Evolutionary conservation across 2,329 filamentous ascomycete genomes (phyloP), one percentile per base, ranked within the genome.

Genomic region (Colletotrichum musae): DNA sequence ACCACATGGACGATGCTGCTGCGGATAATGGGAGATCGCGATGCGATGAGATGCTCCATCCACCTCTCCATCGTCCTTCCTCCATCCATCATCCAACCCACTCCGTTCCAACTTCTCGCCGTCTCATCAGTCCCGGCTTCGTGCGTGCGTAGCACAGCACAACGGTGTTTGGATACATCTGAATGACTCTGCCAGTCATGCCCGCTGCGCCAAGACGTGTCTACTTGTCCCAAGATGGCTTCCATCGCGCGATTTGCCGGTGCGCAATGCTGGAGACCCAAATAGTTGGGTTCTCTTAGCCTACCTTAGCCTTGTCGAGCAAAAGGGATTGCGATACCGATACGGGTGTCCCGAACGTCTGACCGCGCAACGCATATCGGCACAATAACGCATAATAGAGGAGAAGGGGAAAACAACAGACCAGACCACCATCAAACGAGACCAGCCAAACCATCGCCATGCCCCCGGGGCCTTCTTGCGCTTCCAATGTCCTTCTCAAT

Each of bases 181-280:
- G 63, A 66, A 66, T 66, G 63, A 66, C 63, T 66, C 62, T 60
- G 51, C 66, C 51, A 58, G 28, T 69, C 62, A 54, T 59, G 43
- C 50, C 52, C 26, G 47, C 26, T 32, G 43, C 62, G 56, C 57
- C 51, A 53, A 64, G 51, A 41, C 53, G 26, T 36, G 26, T 43
- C 18, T 36, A 12, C 32, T 45, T 69, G 56, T 65, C 66, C 66
- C 50, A 69, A 66, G 48, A 51, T 24, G 61, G 66, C 65, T 28
- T 65, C 61, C 61, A 59, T 69, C 66, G 66, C 66, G 59, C 59
- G 58, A 28, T 50, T 53, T 24, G 21, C 10, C 32, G 32, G 65
- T 64, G 65, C 60, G 39, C 47, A 47, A 47, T 39, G 47, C 58
- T 36, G 32, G 32, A 12, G 32, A 36, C 9, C 32, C 32, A 36